Base-by-base conservation (phyloP, 2,329 filamentous ascomycete species). In the Aaosphaeria pasadenensis region DNA sequence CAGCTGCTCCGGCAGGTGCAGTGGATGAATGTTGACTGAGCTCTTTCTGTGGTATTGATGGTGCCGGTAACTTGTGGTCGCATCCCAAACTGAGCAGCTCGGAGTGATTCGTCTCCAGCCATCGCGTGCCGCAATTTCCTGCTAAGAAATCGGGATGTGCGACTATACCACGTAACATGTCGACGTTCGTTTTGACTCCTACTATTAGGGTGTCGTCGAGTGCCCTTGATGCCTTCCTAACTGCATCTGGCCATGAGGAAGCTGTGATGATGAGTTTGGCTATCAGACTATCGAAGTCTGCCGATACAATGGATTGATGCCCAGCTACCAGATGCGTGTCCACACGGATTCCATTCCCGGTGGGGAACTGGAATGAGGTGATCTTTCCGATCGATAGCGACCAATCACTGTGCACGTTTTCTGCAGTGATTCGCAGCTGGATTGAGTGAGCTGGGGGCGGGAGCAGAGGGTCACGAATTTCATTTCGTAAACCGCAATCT, bases 331-430 rank as follows among this genome's bases (percentile, higher is more conserved):
- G 63, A 52, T 81, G 75, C 1, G 78, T 83, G 51, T 84, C 82
- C 3, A 84, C 71, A 17, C 82, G 67, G 9, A 83, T 70, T 0
- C 83, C 82, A 51, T 83, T 79, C 1, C 83, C 82, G 1, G 66
- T 69, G 0, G 83, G 82, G 3, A 84, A 77, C 6, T 70, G 66
- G 42, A 82, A 80, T 0, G 74, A 71, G 0, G 71, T 74, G 11
- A 85, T 77, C 47, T 82, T 83, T 33, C 83, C 83, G 42, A 85
- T 80, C 32, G 80, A 82, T 2, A 86, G 66, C 0, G 80, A 73
- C 66, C 80, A 85, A 43, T 77, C 69, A 38, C 69, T 74, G 17
- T 71, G 66, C 1, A 77, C 73, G 45, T 83, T 76, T 55, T 85
- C 81, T 4, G 82, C 77, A 40, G 79, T 83, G 32, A 85, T 63